Base-by-base conservation (phyloP, 2,329 filamentous ascomycete species). In the Verticillium nonalfalfae region DNA sequence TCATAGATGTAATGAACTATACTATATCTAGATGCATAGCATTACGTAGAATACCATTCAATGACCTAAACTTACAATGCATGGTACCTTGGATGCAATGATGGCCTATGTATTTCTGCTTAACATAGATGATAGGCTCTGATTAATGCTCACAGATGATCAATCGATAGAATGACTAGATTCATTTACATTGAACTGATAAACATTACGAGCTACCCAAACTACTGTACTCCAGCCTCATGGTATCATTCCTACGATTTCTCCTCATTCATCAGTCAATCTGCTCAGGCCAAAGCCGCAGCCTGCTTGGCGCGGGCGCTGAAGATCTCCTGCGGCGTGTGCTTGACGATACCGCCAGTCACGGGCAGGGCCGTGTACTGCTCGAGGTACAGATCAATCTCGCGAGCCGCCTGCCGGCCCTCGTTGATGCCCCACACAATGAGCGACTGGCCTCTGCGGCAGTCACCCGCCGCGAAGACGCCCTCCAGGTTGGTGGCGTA, bases 341-440 rank as follows among this genome's bases (percentile, higher is more conserved):
- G 88, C 81, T 94, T 95, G 67, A 97, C 84, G 68, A 98, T 97
- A 74, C 94, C 94, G 72, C 94, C 94, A 38, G 93, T 96, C 60
- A 96, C 90, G 10, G 94, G 94, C 57, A 98, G 84, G 71, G 85
- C 85, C 62, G 90, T 93, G 72, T 86, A 85, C 65, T 89, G 85
- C 76, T 90, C 91, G 55, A 98, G 88, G 82, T 86, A 97, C 59
- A 91, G 76, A 75, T 98, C 94, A 61, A 97, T 90, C 76, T 98
- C 93, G 65, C 94, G 90, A 70, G 94, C 94, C 69, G 90, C 89
- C 80, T 95, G 91, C 69, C 94, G 90, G 70, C 94, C 94, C 79
- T 98, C 94, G 74, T 98, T 98, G 81, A 98, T 98, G 74, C 93
- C 94, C 92, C 93, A 98, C 67, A 98, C 93, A 76, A 98, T 97